Evolutionary conservation across 2,329 filamentous ascomycete genomes (phyloP), one percentile per base, ranked within the genome.

Genomic region (Gnomoniopsis smithogilvyi): DNA sequence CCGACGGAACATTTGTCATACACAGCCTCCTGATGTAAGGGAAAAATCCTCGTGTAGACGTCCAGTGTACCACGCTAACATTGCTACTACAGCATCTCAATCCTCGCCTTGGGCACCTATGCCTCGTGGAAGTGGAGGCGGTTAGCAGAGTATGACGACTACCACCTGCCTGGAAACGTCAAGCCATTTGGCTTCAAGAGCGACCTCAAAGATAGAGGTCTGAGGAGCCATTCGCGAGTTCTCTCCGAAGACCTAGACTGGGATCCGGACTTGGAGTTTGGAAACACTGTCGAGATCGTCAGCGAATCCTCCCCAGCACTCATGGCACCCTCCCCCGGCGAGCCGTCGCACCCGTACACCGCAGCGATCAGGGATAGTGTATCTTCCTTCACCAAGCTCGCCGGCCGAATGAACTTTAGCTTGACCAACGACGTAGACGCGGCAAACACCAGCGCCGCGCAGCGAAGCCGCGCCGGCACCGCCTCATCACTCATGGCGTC

Each of bases 21-120:
- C 81, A 83, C 65, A 72, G 68, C 26, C 69, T 68, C 2, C 70
- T 84, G 36, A 74, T 85, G 80, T 83, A 72, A 68, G 79, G 41
- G n/a, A 3, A 21, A 26, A n/a, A n/a, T n/a, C n/a, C 49, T 38
- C 54, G 22, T 22, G 24, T 7, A 36, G 24, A 12, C 8, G 47
- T 45, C 6, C 52, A 46, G 21, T 58, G 64, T 59, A 64, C 62
- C 2, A 41, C 30, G n/a, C 7, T 46, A 22, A 46, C 17, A 46
- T 19, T 19, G 3, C 3, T 22, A 34, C 2, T 55, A 66, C 63
- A 78, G 80, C 57, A 51, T 77, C 58, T 73, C 75, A 33, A 76
- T 78, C 19, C 58, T 79, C n/a, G 63, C 72, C 21, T 72, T 80
- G 14, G 69, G 76, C 45, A 65, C 78, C 47, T 84, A 85, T 68